Percentiles rank a stretch among this genome's conserved stretches.
Evolutionary conservation across 768 basidiomycete species (phyloP).

Genomic region (Daedalea quercina): DNA sequence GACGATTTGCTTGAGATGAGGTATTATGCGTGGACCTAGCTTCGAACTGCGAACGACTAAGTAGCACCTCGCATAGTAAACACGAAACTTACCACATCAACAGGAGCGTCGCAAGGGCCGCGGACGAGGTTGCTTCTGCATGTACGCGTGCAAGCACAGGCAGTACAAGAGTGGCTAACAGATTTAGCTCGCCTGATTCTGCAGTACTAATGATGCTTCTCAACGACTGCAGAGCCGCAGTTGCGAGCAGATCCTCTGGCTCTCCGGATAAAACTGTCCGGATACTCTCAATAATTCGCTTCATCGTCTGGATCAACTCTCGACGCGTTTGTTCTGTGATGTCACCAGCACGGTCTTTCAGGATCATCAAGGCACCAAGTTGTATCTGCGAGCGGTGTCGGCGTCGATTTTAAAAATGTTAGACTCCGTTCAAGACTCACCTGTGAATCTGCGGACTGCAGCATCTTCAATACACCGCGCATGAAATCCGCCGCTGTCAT

Average conservation of each 20-base stretch:
- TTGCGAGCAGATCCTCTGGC: conserved; percentile 32
- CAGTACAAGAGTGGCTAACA: conserved; percentile 55
- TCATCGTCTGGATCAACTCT: conserved; percentile 41
- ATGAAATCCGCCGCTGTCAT: conserved; percentile 73
- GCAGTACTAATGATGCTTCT: conserved; percentile 51
- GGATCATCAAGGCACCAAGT: conserved; percentile 59
- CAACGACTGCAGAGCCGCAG: conserved; percentile 54
- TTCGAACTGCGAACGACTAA: conserved; percentile 41
- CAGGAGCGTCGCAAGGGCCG: conserved; percentile 49
- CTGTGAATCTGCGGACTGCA: conserved; percentile 39
- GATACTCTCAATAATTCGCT: conserved; percentile 45
- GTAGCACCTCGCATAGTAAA: neutral
- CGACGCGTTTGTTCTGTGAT: conserved; percentile 52
- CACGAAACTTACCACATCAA: conserved; percentile 49
- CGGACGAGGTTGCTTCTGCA: conserved; percentile 27
- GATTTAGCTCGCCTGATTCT: conserved; percentile 57
- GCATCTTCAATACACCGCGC: conserved; percentile 43
- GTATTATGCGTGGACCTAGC: conserved; percentile 85
- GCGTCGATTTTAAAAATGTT: conserved; percentile 1
- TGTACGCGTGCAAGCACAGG: conserved; percentile 44
- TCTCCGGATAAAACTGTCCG: conserved; percentile 40
- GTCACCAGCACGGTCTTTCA: conserved; percentile 58
- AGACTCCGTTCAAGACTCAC: conserved; percentile 31
- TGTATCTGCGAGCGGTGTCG: conserved; percentile 42
- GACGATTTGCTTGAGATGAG: conserved; percentile 70